Base-by-base conservation (phyloP, 2,329 filamentous ascomycete species). In the Verticillium isaacii region DNA sequence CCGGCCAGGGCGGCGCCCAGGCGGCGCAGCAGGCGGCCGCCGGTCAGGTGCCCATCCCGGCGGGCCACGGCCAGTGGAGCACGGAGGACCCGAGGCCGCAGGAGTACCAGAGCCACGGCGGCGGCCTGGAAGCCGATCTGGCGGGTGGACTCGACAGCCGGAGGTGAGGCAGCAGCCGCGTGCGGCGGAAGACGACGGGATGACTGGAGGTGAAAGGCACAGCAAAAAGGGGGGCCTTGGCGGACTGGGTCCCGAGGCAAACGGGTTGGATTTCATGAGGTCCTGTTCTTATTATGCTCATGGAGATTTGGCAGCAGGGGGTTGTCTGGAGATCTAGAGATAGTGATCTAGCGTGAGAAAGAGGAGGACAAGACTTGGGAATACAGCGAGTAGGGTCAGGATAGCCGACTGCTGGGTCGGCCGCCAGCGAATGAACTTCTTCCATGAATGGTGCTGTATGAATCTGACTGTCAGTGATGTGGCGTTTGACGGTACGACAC, bases 11-110 rank as follows among this genome's bases (percentile, higher is more conserved):
- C 17, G 71, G 67, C 17, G 69, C 68, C 58, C 71, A 69, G 25
- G 69, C 66, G 25, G 74, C 71, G 37, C 77, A 70, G 34, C 77
- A 78, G 64, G 75, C 72, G 56, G 66, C 68, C 37, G 71, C 78
- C 3, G 73, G 75, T 8, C 79, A 81, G 65, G 80, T 86, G 55
- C 84, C 83, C 29, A 82, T 86, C 70, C 85, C 82, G 0, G 72
- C 77, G 54, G 77, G 73, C n/a, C 76, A 74, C 32, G 71, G 75
- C 25, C 81, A 85, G 68, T 88, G 85, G 85, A 85, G 76, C 7
- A 79, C 82, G 17, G 83, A 87, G 67, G 85, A 87, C 60, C 85
- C 85, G 8, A 75, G 85, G 50, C 85, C 85, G 6, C 83, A 87
- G 69, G 85, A 87, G 70, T 86, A 85, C 67, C 72, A 77, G 34